Base-by-base conservation (phyloP, 768 basidiomycete genomes). In the Boletus reticulatus region DNA sequence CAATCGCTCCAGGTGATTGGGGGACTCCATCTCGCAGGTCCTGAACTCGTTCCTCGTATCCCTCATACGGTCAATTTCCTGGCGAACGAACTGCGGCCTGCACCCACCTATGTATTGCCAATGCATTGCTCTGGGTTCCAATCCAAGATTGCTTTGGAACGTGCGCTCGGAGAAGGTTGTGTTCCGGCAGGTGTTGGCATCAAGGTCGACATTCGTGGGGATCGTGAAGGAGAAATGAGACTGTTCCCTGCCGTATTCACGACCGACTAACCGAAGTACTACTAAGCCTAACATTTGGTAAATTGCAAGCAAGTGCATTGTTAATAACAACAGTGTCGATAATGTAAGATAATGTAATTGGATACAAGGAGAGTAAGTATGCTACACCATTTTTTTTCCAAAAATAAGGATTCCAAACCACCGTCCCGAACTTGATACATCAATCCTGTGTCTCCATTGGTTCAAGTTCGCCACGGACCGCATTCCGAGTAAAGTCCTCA, bases 71-170 rank as follows among this genome's bases (percentile, higher is more conserved):
- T 92, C 49, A 70, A 85, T 13, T 92, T 89, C 69, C 72, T 94
- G 34, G 78, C 85, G 1, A 72, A 76, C n/a, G 63, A 78, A 50
- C 71, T 92, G 31, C 67, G 59, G 8, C 89, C 90, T 12, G 69
- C 82, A 0, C 89, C 89, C 1, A 78, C 76, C 1, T 92, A 87
- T 59, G 70, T 93, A 44, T 75, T 93, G 0, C 92, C 91, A 0
- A 88, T 94, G 84, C 92, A 94, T 66, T 94, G 92, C 62, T 83
- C 88, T 4, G 91, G 91, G 5, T 89, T 92, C 64, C 77, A 79
- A n/a, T 80, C 81, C 36, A 92, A 93, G 68, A 67, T 89, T 9
- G 88, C 85, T 2, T 70, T 94, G 62, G 84, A 85, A 65, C 69
- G 71, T 6, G 88, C 80, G 3, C 76, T 94, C 17, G 91, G 90